Evolutionary conservation across 2,329 filamentous ascomycete genomes (phyloP).

Genomic region (Zasmidium angulare): DNA sequence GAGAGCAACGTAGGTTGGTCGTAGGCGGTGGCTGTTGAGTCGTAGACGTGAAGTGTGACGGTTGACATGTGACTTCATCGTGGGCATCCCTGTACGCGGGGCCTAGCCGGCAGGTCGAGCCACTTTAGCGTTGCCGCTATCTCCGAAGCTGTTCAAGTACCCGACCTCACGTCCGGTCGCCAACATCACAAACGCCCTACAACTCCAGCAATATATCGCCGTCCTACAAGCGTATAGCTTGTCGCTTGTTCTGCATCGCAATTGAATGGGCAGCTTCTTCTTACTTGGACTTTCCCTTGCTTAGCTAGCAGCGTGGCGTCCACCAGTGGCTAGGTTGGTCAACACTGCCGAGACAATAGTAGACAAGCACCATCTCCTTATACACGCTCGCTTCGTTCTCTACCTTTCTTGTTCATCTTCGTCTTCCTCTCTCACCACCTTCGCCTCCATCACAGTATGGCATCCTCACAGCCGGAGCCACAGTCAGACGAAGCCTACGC

Average conservation of each 20-base stretch:
- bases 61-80: background rate
- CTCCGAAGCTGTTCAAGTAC: background rate
- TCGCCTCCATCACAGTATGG: slow-evolving; percentile 1
- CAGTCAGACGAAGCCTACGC: slow-evolving; percentile 40
- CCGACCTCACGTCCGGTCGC: background rate
- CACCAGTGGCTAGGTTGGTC: background rate
- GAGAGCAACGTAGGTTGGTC: background rate
- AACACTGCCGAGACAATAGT: background rate
- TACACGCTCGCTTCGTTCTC: background rate
- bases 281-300: too few species aligned
- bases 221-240: background rate
- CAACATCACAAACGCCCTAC: background rate
- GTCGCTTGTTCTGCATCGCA: background rate
- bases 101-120: background rate
- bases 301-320: background rate
- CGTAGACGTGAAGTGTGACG: background rate
- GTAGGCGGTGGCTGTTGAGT: background rate
- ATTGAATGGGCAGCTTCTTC: too few species aligned
- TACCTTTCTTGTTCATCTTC: background rate
- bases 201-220: background rate
- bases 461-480: background rate
- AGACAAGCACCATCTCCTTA: background rate
- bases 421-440: background rate
- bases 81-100: background rate
- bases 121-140: background rate